These are phyloP conservation scores for Abrus precatorius DNA, from an alignment of 306 rosid genomes.

Conservation along the genomic window DNA sequence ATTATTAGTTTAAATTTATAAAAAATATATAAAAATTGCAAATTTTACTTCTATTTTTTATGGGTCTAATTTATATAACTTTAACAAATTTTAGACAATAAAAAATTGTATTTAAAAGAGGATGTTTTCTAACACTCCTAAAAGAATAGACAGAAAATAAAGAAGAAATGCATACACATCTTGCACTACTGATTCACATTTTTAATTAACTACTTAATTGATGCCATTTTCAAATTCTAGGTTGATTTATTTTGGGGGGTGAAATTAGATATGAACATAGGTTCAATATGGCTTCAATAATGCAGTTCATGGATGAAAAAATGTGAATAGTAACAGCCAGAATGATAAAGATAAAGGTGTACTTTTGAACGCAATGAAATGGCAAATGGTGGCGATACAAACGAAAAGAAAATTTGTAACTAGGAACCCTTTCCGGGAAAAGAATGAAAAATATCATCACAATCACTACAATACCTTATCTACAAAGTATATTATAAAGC, in stretches of 20 bases:
- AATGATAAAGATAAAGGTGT: conserved; percentile 37
- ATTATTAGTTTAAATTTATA: too few species aligned
- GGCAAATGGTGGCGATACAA: conserved; percentile 43
- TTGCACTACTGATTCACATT: not conserved
- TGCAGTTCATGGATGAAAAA: conserved; percentile 1
- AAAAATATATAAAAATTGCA: too few species aligned
- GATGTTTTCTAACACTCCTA: too few species aligned
- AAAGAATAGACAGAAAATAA: not conserved
- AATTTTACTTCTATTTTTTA: too few species aligned
- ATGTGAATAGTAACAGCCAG: conserved; percentile 11
- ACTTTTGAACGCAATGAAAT: conserved; percentile 29
- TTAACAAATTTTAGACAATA: too few species aligned
- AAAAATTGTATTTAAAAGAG: too few species aligned
- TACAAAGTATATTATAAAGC: conserved; percentile 48
- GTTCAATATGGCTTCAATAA: conserved; percentile 3
- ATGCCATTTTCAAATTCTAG: not conserved
- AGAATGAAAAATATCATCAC: conserved; percentile 43
- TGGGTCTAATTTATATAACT: too few species aligned
- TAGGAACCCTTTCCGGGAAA: not conserved
- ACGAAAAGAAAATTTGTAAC: conserved; percentile 29
- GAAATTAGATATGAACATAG: not conserved
- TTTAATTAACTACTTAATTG: not conserved
- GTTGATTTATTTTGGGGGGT: not conserved
- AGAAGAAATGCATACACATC: not conserved
- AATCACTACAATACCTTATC: conserved; percentile 53